phyloP scores from a whole-genome alignment of 805 yeast genomes.

The Phaffomyces opuntiae region DNA sequence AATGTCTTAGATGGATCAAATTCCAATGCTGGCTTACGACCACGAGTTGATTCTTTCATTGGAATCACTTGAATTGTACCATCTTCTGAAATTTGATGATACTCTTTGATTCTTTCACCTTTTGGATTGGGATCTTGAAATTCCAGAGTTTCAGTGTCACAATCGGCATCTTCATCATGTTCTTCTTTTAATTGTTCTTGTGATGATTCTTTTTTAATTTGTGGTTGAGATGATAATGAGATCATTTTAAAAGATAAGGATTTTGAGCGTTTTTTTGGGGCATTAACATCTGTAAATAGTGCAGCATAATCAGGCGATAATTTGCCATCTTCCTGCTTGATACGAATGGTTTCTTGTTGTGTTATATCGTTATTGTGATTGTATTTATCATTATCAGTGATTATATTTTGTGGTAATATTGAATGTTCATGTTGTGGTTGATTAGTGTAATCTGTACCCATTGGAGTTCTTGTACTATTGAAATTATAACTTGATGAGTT shows the following conservation, averaged over 20 bases:
- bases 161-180: neutral
- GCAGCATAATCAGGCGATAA: conserved; percentile 26
- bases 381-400: neutral
- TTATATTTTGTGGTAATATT: neutral
- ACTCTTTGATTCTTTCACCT: conserved; percentile 5
- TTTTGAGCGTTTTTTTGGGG: conserved; percentile 15
- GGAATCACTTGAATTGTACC: conserved; percentile 9
- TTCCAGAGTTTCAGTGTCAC: neutral
- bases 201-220: neutral
- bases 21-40: conserved; percentile 56
- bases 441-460: conserved; percentile 2
- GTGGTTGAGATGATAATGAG: neutral
- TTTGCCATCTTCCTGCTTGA: conserved; percentile 7
- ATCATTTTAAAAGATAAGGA: conserved; percentile 11
- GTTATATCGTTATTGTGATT: neutral
- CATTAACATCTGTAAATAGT: conserved; percentile 20
- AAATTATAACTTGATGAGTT: conserved; percentile 20
- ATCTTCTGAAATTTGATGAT: conserved; percentile 8
- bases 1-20: conserved; percentile 52
- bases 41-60: conserved; percentile 39
- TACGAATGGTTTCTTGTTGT: neutral
- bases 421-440: neutral
- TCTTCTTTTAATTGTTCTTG: neutral
- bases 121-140: neutral
- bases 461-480: conserved; percentile 8